Evolutionary conservation across 2,329 filamentous ascomycete genomes (phyloP), one percentile per base, ranked within the genome.

Genomic region (Phialocephala subalpina): DNA sequence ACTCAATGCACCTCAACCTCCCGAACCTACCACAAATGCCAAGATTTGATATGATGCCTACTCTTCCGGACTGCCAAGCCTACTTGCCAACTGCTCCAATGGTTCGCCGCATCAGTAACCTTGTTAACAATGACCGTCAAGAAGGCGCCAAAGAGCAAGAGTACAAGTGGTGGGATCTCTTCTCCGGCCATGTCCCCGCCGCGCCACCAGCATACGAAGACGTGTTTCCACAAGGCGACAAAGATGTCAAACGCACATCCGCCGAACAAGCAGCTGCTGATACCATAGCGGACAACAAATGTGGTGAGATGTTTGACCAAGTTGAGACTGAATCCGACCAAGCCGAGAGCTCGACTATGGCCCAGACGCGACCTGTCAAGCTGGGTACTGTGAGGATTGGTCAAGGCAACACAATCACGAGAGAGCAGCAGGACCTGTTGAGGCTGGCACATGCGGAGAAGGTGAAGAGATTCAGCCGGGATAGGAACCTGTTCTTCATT

Each of bases 181-280:
- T 90, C 53, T 87, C 87, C 9, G 79, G 83, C 42, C 81, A 79
- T 22, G 80, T 79, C 45, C 78, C 86, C 11, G 80, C 83, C 3
- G 82, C 86, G 36, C 92, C 92, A 9, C 92, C 92, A 11, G 87
- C 92, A 0, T 96, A 96, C 70, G 89, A 94, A 61, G 92, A 94
- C 57, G 86, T 96, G 33, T 96, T 89, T 76, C 92, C 91, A 1
- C 78, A 82, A 61, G 73, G 72, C 38, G 81, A 83, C 53, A 69
- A 83, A 18, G 85, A 89, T 63, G 79, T 78, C 27, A 90, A 91
- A 77, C 83, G 86, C 72, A 80, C 83, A 20, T 85, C 86, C n/a
- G 86, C 85, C 1, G 82, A 83, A 9, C 82, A 82, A 61, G 88
- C 88, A 2, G 84, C 85, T 1, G 84, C 82, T 16, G 88, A 90